These are phyloP conservation scores for Aspergillus sp. DNA, from an alignment of 2,329 filamentous ascomycete genomes.

Conservation along the genomic window DNA sequence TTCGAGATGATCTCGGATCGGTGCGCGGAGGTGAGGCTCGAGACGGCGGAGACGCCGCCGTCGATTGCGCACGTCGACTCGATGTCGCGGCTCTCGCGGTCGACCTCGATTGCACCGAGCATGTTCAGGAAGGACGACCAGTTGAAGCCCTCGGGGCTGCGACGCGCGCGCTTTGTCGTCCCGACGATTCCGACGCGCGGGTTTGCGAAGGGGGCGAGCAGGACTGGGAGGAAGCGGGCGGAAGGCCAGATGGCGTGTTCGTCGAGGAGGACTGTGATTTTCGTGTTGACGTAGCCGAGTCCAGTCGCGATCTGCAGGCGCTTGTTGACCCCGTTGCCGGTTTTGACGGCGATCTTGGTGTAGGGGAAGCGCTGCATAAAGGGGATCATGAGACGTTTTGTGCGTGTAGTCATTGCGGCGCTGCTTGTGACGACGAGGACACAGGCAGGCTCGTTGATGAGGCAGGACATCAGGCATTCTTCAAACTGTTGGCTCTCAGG, in stretches of 20 bases:
- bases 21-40: slow-evolving; percentile 59
- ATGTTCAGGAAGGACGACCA: slow-evolving; percentile 54
- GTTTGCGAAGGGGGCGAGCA: slow-evolving; percentile 53
- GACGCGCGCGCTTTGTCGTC: slow-evolving; percentile 59
- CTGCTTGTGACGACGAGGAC: slow-evolving; percentile 56
- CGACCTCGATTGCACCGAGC: slow-evolving; percentile 62
- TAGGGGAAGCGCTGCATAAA: slow-evolving; percentile 4
- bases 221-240: slow-evolving; percentile 44
- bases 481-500: slow-evolving; percentile 48
- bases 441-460: slow-evolving; percentile 43
- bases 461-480: slow-evolving; percentile 47
- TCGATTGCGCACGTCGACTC: slow-evolving; percentile 61
- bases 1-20: slow-evolving; percentile 56
- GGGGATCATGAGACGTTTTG: slow-evolving; percentile 11
- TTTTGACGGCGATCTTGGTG: slow-evolving; percentile 32
- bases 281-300: slow-evolving; percentile 43
- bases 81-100: slow-evolving; percentile 67
- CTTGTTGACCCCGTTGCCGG: slow-evolving; percentile 50
- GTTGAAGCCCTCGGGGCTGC: slow-evolving; percentile 32
- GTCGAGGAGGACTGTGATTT: slow-evolving; percentile 54
- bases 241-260: slow-evolving; percentile 59
- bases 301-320: slow-evolving; percentile 53
- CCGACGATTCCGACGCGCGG: slow-evolving; percentile 58
- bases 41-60: slow-evolving; percentile 63
- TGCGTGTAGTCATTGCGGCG: slow-evolving; percentile 16